Evolutionary conservation across 495 filamentous ascomycete species (phyloP), one percentile per base, ranked within the genome.

Genomic region (Xylaria acuta): DNA sequence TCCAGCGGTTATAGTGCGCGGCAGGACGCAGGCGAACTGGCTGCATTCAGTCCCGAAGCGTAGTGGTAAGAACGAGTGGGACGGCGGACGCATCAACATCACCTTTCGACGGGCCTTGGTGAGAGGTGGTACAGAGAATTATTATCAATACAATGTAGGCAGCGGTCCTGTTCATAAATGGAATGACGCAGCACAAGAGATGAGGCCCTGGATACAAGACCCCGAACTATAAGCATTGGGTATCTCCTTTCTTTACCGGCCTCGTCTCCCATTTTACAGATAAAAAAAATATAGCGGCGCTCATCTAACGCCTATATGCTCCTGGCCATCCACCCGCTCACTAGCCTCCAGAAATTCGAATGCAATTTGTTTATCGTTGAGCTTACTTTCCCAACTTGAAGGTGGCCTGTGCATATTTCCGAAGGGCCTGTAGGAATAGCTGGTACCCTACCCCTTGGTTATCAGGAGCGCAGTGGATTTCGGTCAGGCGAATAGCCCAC

Each of bases 401-500:
- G 76, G 97, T 90, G 34, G 94, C 95, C 71, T 92, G 90, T 7
- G 93, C 93, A 83, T 86, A 99, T 67, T 91, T 92, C 81, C 93
- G 90, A 76, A 99, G 80, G 1, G 90, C 94, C 51, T 92, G 83
- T 64, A 97, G 87, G 77, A 98, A 99, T 12, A 97, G 91, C 78
- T 97, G 95, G 80, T 99, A 99, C 66, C 93, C 94, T 20, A 98
- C 95, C 0, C 90, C 90, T 40, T 87, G 82, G 79, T 92, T 91
- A 75, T 94, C 92, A 71, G 85, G 86, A 20, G 91, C 84, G 74
- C 91, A 87, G 79, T 93, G 97, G 71, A 99, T 98, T 86, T 99
- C 96, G 1, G 95, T 98, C 72, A 99, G 82, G 45, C 96, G 86
- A 59, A 98, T 86, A 80, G 97, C 96, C 96, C 96, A 99, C 2